Evolutionary conservation across 768 basidiomycete species (phyloP).

Genomic region (Kondoa malvinella): DNA sequence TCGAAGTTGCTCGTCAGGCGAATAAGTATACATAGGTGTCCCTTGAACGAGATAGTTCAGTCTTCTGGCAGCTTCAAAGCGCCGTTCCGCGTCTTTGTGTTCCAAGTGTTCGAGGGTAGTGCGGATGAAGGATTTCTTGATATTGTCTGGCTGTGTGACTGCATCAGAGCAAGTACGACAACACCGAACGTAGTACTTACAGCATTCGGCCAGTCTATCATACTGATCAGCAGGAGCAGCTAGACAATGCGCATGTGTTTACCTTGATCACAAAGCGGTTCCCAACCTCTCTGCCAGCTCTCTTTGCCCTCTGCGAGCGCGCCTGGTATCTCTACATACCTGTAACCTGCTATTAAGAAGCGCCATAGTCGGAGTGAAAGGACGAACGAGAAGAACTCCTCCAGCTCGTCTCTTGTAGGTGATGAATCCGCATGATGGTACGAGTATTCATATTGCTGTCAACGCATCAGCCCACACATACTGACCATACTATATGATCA

Average conservation of each 20-base stretch:
- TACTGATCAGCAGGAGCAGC: background rate
- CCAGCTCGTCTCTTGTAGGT: slow-evolving; percentile 61
- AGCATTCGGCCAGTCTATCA: slow-evolving; percentile 64
- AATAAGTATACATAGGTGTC: slow-evolving; percentile 79
- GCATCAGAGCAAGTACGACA: background rate
- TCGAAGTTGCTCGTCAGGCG: slow-evolving; percentile 83
- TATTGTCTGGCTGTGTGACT: background rate
- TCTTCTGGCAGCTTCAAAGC: slow-evolving; percentile 70
- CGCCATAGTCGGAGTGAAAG: slow-evolving; percentile 71
- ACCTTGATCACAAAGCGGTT: background rate
- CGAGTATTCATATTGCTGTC: slow-evolving; percentile 10
- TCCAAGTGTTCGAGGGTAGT: slow-evolving; percentile 71
- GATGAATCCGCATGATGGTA: slow-evolving; percentile 17
- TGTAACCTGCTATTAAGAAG: slow-evolving; percentile 11
- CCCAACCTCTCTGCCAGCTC: slow-evolving; percentile 11
- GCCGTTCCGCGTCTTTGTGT: slow-evolving; percentile 62
- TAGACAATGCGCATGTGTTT: background rate
- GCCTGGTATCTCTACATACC: slow-evolving; percentile 20
- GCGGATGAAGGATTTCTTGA: slow-evolving; percentile 58
- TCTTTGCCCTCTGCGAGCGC: slow-evolving; percentile 16
- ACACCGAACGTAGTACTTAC: slow-evolving; percentile 1
- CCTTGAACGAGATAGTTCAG: slow-evolving; percentile 88
- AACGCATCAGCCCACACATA: background rate
- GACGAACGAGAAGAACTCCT: slow-evolving; percentile 94
- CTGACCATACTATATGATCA: background rate